These are phyloP conservation scores for Russula brevipes DNA, from an alignment of 768 basidiomycete genomes.

Conservation along the genomic window DNA sequence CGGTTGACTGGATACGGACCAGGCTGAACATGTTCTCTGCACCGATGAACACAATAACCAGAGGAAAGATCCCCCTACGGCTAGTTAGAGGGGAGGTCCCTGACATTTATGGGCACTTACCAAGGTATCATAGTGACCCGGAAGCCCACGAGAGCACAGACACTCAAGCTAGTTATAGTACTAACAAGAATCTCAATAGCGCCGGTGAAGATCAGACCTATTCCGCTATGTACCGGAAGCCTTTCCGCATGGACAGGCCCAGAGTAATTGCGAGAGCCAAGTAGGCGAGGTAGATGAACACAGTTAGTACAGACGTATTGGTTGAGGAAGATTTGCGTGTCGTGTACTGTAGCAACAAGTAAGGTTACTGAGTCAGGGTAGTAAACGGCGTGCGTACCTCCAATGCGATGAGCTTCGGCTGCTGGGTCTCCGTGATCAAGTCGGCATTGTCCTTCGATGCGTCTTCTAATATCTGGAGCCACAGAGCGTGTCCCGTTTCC, in stretches of 20 bases:
- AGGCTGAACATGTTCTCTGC: slow-evolving; percentile 97
- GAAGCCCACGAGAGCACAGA: slow-evolving; percentile 86
- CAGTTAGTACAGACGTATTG: slow-evolving; percentile 57
- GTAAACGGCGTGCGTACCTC: slow-evolving; percentile 34
- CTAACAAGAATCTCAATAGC: slow-evolving; percentile 87
- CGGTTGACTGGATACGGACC: slow-evolving; percentile 40
- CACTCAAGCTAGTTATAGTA: slow-evolving; percentile 89
- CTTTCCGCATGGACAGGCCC: slow-evolving; percentile 64
- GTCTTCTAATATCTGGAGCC: slow-evolving; percentile 53
- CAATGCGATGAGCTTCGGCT: slow-evolving; percentile 42
- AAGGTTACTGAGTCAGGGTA: not conserved
- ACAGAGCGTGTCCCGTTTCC: slow-evolving; percentile 54
- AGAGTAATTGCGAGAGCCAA: slow-evolving; percentile 70
- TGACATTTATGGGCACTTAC: slow-evolving; percentile 40
- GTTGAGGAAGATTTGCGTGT: slow-evolving; percentile 42
- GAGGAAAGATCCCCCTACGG: slow-evolving; percentile 77
- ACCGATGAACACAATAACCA: slow-evolving; percentile 92
- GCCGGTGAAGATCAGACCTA: slow-evolving; percentile 90
- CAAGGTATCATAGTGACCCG: slow-evolving; percentile 87
- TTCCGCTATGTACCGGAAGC: slow-evolving; percentile 81
- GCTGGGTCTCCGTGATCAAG: slow-evolving; percentile 38
- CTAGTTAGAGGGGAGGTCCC: not conserved
- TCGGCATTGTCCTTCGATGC: slow-evolving; percentile 36
- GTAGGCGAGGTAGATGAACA: slow-evolving; percentile 73
- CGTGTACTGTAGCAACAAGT: slow-evolving; percentile 43